Evolutionary conservation across 345 rosid species (phyloP).

Genomic region (Acer campestre): DNA sequence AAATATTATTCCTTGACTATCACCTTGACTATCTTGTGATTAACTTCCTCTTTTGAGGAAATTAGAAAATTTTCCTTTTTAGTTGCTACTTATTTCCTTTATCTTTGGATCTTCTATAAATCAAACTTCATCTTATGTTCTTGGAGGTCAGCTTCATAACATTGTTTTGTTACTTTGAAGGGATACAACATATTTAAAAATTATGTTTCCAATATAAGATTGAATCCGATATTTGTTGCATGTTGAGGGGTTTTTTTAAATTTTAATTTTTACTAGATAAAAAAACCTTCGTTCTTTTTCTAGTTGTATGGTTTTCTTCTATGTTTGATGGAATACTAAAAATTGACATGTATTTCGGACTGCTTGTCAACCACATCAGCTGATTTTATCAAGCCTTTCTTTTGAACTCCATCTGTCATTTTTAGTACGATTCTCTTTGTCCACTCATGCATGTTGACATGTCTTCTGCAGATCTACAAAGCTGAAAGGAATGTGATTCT

Average conservation of each 20-base stretch:
- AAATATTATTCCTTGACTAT: neutral
- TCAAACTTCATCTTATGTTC: neutral
- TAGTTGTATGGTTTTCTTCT: neutral
- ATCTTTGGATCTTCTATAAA: neutral
- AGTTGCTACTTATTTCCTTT: neutral
- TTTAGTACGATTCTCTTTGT: neutral
- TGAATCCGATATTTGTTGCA: neutral
- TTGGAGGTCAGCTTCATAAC: neutral
- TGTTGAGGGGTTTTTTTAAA: neutral
- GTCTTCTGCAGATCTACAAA: conserved; percentile 71
- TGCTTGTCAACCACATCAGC: neutral
- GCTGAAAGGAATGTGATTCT: conserved; percentile 83
- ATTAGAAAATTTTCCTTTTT: neutral
- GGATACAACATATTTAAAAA: neutral
- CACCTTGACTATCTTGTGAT: neutral
- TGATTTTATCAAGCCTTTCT: neutral
- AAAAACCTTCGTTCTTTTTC: neutral
- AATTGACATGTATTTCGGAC: neutral
- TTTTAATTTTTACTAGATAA: neutral
- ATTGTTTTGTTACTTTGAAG: neutral
- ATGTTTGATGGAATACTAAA: neutral
- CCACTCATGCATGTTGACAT: conserved; percentile 10
- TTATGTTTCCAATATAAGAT: neutral
- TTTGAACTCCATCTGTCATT: no score
- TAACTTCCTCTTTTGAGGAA: neutral